Percentiles rank a stretch among this genome's conserved stretches.
Evolutionary conservation across 2,329 filamentous ascomycete genomes (phyloP).

Genomic region (Graphium sp.): DNA sequence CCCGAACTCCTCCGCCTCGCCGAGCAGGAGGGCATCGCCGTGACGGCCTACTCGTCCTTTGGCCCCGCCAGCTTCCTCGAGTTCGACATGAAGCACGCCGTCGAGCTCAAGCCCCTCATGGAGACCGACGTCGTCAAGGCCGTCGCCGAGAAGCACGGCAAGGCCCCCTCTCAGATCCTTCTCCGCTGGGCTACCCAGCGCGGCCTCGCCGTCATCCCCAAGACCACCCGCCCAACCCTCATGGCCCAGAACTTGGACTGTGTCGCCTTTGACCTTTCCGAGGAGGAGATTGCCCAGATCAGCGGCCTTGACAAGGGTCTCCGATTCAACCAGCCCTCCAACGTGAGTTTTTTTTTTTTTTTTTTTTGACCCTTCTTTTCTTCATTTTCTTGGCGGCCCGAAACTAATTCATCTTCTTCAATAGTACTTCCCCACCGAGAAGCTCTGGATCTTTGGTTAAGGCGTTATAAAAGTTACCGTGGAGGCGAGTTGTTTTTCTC

Average conservation of each 20-base stretch:
- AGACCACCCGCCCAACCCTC: conserved; percentile 38
- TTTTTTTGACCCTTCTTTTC: too few relatives aligned
- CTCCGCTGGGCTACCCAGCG: conserved; percentile 79
- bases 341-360: conserved; percentile 31
- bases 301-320: conserved; percentile 45
- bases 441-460: conserved; percentile 41
- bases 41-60: conserved; percentile 76
- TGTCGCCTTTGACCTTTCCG: conserved; percentile 45
- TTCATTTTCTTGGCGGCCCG: neutral
- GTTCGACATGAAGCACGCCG: conserved; percentile 50
- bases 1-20: conserved; percentile 51
- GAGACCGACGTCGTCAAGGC: conserved; percentile 47
- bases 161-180: conserved; percentile 65
- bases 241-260: conserved; percentile 53
- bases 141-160: conserved; percentile 53
- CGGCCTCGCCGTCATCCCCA: conserved; percentile 66
- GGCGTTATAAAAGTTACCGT: conserved; percentile 5
- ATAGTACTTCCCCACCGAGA: conserved; percentile 37
- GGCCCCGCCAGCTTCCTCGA: conserved; percentile 67
- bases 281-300: conserved; percentile 52
- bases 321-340: conserved; percentile 58
- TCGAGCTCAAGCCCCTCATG: conserved; percentile 51
- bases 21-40: conserved; percentile 49
- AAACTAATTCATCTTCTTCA: too few relatives aligned
- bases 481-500: neutral